Evolutionary conservation across 352 stramenopile genomes (phyloP), one percentile per base, ranked within the genome.

Genomic region (Phytophthora colocasiae): DNA sequence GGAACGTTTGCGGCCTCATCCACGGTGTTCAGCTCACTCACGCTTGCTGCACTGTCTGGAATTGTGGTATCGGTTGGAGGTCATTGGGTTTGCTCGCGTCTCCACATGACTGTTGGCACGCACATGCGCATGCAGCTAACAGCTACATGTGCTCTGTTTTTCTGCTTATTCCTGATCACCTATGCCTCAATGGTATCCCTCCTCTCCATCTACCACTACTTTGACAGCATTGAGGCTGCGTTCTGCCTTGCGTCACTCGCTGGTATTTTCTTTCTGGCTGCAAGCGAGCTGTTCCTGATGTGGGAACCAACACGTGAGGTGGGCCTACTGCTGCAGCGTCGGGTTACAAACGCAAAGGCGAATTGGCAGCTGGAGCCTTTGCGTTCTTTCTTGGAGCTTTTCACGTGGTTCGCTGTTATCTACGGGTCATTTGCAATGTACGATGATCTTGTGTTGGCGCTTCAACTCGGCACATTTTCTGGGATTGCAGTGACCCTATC

Each of bases 151-250:
- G 86, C 88, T 12, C 68, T 93, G 34, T 60, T 94, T 6, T 94
- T 93, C 55, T 93, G 73, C 44, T 56, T 92, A 40, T 82, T 90
- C 19, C 66, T 94, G 31, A 78, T 94, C 58, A 81, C 78, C 4
- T 96, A 90, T 48, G 76, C 77, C 2, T 89, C 84, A 10, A 80
- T 91, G 58, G 44, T 94, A 26, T 89, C 80, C 8, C 59, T 96
- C 12, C 71, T 90, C 19, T 90, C 75, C 49, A 96, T 96, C 49
- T 96, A 96, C 58, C 82, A 89, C 49, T 85, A 93, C 72, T 92
- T 93, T 34, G 82, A 92, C 51, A 93, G 80, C 49, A 90, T 96
- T 54, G 88, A 96, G 68, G 84, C 87, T 3, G 87, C 88, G 4
- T 96, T 96, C 58, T 92, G 83, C 41, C 55, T 96, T 5, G 86